Evolutionary conservation across 805 yeast species (phyloP), one percentile per base, ranked within the genome.

Genomic region (Peterozyma xylosa): DNA sequence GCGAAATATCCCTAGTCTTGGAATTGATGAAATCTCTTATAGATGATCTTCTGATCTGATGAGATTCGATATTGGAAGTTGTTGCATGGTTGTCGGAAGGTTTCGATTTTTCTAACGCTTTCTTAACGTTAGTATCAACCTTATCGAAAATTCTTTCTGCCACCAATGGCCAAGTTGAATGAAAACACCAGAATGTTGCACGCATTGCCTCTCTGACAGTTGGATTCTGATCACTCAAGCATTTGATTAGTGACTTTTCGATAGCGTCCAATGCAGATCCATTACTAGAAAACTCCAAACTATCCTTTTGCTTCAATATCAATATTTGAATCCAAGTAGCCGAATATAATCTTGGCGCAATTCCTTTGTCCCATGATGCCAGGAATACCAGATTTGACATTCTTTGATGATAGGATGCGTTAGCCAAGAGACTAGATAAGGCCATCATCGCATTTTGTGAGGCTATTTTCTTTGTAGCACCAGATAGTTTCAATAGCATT

Each of bases 181-280:
- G 72, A 44, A 78, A 73, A 11, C 74, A 66, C 96, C 96, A 90
- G 54, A 73, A 91, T 0, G 88, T 70, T 2, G 69, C 66, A 57
- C 96, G 74, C 67, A 82, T 85, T 0, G 78, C 66, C 53, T 80
- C 95, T 50, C 97, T 72, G 0, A 86, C 96, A 0, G 75, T 66
- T 0, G 90, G 87, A 46, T 84, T 83, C 0, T 96, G 86, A 58
- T 90, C 98, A 1, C 76, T 57, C 1, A 93, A 65, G 16, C 91
- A 82, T 51, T 76, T 80, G 3, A 63, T 48, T 1, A 87, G 55
- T 49, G 80, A 66, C 39, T 69, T 75, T 32, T 68, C 80, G 1
- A 81, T 59, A 3, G 60, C 52, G 14, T 72, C 84, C 9, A 68
- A 44, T 11, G 64, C 65, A 9, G 38, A 11, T 5, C 36, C 38